phyloP scores from a whole-genome alignment of 2,329 filamentous ascomycete species.

The Ophiocordyceps camponoti-floridani region DNA sequence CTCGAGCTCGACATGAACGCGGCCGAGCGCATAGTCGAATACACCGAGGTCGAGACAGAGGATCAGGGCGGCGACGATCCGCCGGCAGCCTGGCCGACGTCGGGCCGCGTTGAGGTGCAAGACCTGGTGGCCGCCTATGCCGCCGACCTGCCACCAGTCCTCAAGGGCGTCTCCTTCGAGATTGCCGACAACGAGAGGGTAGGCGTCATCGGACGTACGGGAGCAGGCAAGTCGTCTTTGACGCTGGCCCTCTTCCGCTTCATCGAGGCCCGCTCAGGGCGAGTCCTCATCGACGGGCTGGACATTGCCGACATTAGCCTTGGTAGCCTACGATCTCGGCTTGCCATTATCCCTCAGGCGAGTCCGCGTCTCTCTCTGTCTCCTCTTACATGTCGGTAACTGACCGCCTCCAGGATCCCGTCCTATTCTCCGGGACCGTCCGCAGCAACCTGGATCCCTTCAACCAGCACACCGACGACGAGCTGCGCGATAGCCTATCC shows the following conservation, averaged over 20 bases:
- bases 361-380: slow-evolving; percentile 1
- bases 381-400: neutral
- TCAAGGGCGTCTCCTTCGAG: slow-evolving; percentile 50
- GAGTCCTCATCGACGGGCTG: slow-evolving; percentile 52
- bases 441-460: slow-evolving; percentile 66
- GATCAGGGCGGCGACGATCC: slow-evolving; percentile 40
- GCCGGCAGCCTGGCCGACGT: slow-evolving; percentile 57
- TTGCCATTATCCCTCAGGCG: slow-evolving; percentile 61
- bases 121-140: slow-evolving; percentile 59
- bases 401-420: slow-evolving; percentile 41
- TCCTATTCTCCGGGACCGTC: slow-evolving; percentile 65
- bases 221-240: slow-evolving; percentile 60
- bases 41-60: slow-evolving; percentile 51
- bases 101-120: slow-evolving; percentile 55
- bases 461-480: slow-evolving; percentile 46
- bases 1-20: slow-evolving; percentile 67
- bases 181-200: slow-evolving; percentile 51
- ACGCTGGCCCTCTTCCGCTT: slow-evolving; percentile 65
- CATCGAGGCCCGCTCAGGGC: slow-evolving; percentile 48
- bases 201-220: slow-evolving; percentile 63
- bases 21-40: slow-evolving; percentile 59
- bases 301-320: slow-evolving; percentile 58
- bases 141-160: slow-evolving; percentile 48
- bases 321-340: slow-evolving; percentile 49
- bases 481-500: slow-evolving; percentile 50